A percentile compares a stretch with the other conserved stretches of the same genome.
Conservation (phyloP, 306 rosid species). For the Castanea sativa region DNA sequence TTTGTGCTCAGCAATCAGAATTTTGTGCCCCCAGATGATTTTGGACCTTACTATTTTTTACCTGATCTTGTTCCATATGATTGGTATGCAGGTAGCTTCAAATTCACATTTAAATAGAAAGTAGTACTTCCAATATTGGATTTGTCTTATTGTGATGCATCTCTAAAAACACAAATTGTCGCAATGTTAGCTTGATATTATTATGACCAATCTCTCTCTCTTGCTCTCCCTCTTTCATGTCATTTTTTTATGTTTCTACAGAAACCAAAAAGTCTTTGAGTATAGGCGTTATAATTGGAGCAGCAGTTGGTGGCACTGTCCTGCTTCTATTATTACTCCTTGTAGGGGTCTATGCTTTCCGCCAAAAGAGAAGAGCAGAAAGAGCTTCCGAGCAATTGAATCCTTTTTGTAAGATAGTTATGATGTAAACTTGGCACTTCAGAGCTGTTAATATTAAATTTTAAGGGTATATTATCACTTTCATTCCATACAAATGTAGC, state of each 20-base stretch:
- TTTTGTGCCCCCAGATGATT: conserved; percentile 29
- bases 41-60: conserved; percentile 51
- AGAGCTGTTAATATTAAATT: neutral
- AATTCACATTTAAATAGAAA: neutral
- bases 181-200: neutral
- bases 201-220: neutral
- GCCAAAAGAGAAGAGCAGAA: conserved; percentile 46
- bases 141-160: neutral
- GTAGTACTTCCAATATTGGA: neutral
- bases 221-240: conserved; percentile 8
- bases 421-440: neutral
- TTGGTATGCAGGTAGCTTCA: conserved; percentile 33
- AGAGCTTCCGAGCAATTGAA: conserved; percentile 33
- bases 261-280: conserved; percentile 31
- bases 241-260: neutral
- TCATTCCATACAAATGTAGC: conserved; percentile 38
- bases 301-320: conserved; percentile 52
- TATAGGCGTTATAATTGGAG: conserved; percentile 54
- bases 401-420: conserved; percentile 34
- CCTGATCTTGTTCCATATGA: conserved; percentile 2
- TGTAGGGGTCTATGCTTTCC: conserved; percentile 46
- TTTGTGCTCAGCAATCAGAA: conserved; percentile 52
- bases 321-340: conserved; percentile 44
- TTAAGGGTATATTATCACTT: neutral
- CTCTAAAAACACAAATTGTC: neutral